Base-by-base conservation (phyloP, 176 grass and related monocot species). In the Themeda triandra region DNA sequence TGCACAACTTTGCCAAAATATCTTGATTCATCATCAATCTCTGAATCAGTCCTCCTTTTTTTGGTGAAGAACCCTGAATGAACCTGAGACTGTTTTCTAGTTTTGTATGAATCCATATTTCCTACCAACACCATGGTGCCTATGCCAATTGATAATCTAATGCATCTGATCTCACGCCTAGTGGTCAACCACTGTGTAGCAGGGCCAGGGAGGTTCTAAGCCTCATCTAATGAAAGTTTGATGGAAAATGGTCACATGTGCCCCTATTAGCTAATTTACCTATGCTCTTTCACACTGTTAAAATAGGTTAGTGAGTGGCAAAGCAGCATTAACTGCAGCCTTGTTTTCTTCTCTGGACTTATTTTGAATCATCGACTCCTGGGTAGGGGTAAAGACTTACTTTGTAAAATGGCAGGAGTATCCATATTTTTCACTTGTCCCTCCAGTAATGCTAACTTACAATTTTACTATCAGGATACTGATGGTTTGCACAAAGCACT, bases 401-500 rank as follows among this genome's bases (percentile, higher is more conserved):
- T 27, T 71, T 45, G 37, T 71, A 41, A 71, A 71, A 17, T 13
- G 23, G 37, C 24, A n/a, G 39, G 23, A 44, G 39, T 71, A 44
- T 71, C 21, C 27, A 56, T 80, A 48, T 71, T 28, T 83, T 48
- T 78, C 44, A 46, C 54, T 59, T 27, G 23, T 37, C 28, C 58
- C 41, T 63, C 69, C 73, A 81, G 69, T 82, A 29, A 84, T 88
- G 40, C 39, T 81, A 76, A 44, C 86, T 90, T 68, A 69, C 59
- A 75, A 80, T 23, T 66, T 35, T 86, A 69, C 81, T 66, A 60
- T 83, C 90, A 99, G 97, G 97, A 96, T 49, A 94, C 90, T 74
- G 93, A 96, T 79, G 90, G 86, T 74, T 94, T 99, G 86, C 71
- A 94, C 32, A 96, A 96, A 86, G 90, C 89, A 24, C 86, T 99